Conservation (phyloP, 139 green algal species). For the Desmodesmus armatus region DNA sequence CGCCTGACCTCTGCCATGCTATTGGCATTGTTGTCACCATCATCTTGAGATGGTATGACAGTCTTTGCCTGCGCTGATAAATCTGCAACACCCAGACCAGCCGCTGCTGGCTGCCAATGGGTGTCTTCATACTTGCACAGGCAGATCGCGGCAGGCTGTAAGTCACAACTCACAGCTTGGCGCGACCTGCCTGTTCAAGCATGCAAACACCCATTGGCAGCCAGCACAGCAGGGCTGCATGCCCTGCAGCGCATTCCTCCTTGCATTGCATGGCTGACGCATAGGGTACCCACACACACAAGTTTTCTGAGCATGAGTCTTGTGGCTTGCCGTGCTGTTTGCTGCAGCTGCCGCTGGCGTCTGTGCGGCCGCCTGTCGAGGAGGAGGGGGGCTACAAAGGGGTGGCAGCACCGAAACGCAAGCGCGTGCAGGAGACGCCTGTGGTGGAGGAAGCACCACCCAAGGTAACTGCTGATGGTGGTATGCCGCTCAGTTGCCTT, state of each 20-base stretch:
- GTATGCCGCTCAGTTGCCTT: too few species aligned
- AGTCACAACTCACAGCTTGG: too few species aligned
- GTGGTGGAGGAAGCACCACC: slow-evolving; percentile 66
- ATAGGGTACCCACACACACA: too few species aligned
- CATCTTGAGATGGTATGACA: too few species aligned
- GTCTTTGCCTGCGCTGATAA: too few species aligned
- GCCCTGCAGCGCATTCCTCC: neutral
- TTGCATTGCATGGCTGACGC: too few species aligned
- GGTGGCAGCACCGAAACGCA: slow-evolving; percentile 82
- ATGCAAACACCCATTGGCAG: neutral
- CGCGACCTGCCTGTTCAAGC: neutral
- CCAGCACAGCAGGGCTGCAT: neutral
- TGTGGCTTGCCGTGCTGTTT: slow-evolving; percentile 13
- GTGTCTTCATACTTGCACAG: neutral
- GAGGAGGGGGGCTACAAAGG: slow-evolving; percentile 61
- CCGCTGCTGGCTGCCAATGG: neutral
- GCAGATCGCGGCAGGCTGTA: too few species aligned
- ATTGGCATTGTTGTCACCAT: too few species aligned
- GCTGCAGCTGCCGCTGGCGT: slow-evolving; percentile 25
- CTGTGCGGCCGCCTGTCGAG: slow-evolving; percentile 63
- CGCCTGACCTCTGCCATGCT: too few species aligned
- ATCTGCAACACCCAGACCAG: too few species aligned
- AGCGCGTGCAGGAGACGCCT: slow-evolving; percentile 75
- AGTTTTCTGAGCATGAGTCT: too few species aligned
- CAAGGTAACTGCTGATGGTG: slow-evolving; percentile 69